Evolutionary conservation across 2,329 filamentous ascomycete genomes (phyloP), one percentile per base, ranked within the genome.

Genomic region (Nigrograna mackinnonii): DNA sequence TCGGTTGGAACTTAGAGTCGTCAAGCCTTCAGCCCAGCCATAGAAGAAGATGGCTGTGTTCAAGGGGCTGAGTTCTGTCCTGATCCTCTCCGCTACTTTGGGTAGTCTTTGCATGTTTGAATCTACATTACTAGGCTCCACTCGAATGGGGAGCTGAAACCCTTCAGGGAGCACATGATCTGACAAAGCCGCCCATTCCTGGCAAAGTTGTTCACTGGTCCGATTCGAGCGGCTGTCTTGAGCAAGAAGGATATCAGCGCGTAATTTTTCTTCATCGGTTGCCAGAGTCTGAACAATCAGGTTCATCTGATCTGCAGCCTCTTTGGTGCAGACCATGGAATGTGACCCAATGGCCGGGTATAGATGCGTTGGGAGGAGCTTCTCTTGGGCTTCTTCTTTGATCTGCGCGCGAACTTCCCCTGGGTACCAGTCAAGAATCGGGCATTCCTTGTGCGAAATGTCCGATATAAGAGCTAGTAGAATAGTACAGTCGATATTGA

Each of bases 381-480:
- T 80, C 38, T 83, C 76, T 28, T 79, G 70, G 22, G 73, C 72
- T 62, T 91, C 87, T 22, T 83, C 72, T 44, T 82, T 76, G 44
- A 89, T 80, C 57, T 89, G 85, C 12, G 78, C 75, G 37, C 79
- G 70, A 37, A 89, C 82, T 32, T 82, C 80, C 17, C 68, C 72
- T 51, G 85, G 83, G 53, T 47, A 76, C 63, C 71, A 75, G n/a
- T 76, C 73, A 22, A 77, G 70, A 34, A 76, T 71, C 3, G 66
- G 55, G 20, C 72, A 70, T 26, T 67, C 58, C 22, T 69, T 68
- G 59, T 91, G 85, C 2, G 84, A 86, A 19, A 91, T 82, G 55
- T 91, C 87, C 0, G 86, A 89, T 2, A 86, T 79, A 2, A 91
- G 71, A 4, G 86, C 86, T 4, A 91, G 77, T 5, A 91, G 75